Percentiles rank a stretch among this genome's conserved stretches.
Evolutionary conservation across 2,329 filamentous ascomycete genomes (phyloP).

Genomic region (Ophiostoma pallidulum): DNA sequence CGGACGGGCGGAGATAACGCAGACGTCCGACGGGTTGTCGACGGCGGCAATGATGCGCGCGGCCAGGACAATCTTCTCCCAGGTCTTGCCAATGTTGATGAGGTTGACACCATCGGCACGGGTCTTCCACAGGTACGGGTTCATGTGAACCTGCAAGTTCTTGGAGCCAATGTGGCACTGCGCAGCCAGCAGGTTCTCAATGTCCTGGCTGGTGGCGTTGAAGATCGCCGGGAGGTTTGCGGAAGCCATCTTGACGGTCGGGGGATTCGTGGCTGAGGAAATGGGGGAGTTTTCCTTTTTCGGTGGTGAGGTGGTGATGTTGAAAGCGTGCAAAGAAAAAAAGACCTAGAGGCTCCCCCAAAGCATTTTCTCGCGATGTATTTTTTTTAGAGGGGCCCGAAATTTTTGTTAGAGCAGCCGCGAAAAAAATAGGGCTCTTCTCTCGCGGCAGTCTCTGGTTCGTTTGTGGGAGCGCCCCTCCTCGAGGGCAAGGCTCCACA

Average conservation of each 20-base stretch:
- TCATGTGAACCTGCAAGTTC: constrained; percentile 98
- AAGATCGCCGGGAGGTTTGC: constrained; percentile 88
- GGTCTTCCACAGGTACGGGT: constrained; percentile 96
- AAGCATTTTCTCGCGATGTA: constrained; percentile 8
- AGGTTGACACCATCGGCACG: constrained; percentile 97
- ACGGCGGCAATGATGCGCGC: constrained; percentile 98
- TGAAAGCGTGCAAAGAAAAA: constrained; percentile 15
- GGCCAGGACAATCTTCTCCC: constrained; percentile 99
- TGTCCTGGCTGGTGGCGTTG: constrained; percentile 96
- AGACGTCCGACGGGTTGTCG: constrained; percentile 99
- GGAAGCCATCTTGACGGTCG: constrained; percentile 74
- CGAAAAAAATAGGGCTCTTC: constrained; percentile 13
- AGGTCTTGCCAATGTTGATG: constrained; percentile 99
- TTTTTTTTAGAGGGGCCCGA: constrained; percentile 15
- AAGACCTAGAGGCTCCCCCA: neutral
- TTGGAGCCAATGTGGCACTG: constrained; percentile 96
- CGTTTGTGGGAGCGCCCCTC: constrained; percentile 13
- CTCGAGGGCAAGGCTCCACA: constrained; percentile 8
- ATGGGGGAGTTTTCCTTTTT: constrained; percentile 10
- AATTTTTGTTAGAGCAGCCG: constrained; percentile 7
- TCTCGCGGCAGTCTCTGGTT: constrained; percentile 12
- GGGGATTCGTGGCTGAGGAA: constrained; percentile 10
- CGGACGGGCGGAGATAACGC: constrained; percentile 98
- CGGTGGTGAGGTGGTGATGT: neutral
- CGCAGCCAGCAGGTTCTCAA: constrained; percentile 98